These are phyloP conservation scores for Pseudotulostoma volvatum DNA, from an alignment of 495 filamentous ascomycete genomes.

Conservation along the genomic window DNA sequence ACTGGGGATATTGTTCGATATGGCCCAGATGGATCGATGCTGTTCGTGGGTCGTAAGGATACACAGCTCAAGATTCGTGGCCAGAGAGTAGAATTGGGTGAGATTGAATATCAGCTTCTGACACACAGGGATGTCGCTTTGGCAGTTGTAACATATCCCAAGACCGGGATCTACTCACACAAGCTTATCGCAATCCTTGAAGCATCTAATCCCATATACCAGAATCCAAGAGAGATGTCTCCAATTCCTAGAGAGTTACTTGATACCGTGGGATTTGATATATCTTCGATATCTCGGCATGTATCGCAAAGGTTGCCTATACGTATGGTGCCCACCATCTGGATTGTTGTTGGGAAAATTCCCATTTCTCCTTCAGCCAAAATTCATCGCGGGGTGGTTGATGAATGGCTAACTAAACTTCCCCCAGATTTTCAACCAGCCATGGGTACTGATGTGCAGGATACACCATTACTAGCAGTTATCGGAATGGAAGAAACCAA, in stretches of 20 bases:
- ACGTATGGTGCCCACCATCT: conserved; percentile 33
- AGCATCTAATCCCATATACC: neutral
- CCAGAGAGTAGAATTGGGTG: conserved; percentile 58
- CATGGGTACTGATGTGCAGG: no score
- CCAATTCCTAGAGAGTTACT: no score
- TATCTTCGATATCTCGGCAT: no score
- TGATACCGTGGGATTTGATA: no score
- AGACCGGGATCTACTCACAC: conserved; percentile 23
- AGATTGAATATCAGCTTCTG: conserved; percentile 35
- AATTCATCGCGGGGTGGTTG: conserved; percentile 18
- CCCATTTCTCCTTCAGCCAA: conserved; percentile 27
- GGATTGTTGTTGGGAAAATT: conserved; percentile 22
- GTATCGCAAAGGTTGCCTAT: conserved; percentile 17
- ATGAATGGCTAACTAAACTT: conserved; percentile 14
- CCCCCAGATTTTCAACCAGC: no score
- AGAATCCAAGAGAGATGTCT: no score
- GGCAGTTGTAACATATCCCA: conserved; percentile 27
- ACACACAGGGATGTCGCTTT: conserved; percentile 18
- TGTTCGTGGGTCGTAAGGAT: conserved; percentile 60
- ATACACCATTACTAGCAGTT: no score
- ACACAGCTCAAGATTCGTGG: conserved; percentile 71
- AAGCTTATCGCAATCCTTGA: conserved; percentile 23
- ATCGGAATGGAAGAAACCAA: no score
- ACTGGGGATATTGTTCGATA: conserved; percentile 69
- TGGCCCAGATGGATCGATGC: conserved; percentile 50